phyloP scores from a whole-genome alignment of 2,329 filamentous ascomycete genomes.

The Cryphonectria naterciae region DNA sequence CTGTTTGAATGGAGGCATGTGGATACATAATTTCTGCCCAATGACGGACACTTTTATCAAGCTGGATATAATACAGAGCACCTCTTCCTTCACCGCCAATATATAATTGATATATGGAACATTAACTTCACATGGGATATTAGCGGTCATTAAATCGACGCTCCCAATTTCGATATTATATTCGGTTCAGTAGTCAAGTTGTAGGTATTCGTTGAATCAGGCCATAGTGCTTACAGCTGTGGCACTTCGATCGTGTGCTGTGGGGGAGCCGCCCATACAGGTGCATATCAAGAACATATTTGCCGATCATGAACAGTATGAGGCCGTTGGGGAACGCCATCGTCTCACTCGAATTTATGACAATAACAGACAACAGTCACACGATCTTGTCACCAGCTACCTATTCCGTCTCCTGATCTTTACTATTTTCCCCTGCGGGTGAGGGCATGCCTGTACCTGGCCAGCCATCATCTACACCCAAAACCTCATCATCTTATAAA shows the following conservation, averaged over 20 bases:
- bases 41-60: neutral
- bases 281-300: neutral
- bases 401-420: conserved; percentile 1
- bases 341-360: conserved; percentile 3
- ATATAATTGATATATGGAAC: neutral
- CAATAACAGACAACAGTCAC: neutral
- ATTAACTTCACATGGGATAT: neutral
- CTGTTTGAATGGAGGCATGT: too few relatives aligned
- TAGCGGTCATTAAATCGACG: neutral
- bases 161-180: neutral
- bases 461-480: too few relatives aligned
- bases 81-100: neutral
- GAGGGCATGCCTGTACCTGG: neutral
- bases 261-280: neutral
- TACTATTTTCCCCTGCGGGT: neutral
- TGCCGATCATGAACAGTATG: conserved; percentile 13
- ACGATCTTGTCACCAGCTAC: neutral
- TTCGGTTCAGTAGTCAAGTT: too few relatives aligned
- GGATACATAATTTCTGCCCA: neutral
- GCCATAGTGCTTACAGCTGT: too few relatives aligned
- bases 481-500: too few relatives aligned
- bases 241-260: too few relatives aligned
- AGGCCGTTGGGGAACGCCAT: conserved; percentile 14
- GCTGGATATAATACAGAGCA: neutral
- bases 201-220: too few relatives aligned